A percentile compares a stretch with the other conserved stretches of the same genome.
Evolutionary conservation across 345 rosid species (phyloP).

Genomic region (Aethionema arabicum): DNA sequence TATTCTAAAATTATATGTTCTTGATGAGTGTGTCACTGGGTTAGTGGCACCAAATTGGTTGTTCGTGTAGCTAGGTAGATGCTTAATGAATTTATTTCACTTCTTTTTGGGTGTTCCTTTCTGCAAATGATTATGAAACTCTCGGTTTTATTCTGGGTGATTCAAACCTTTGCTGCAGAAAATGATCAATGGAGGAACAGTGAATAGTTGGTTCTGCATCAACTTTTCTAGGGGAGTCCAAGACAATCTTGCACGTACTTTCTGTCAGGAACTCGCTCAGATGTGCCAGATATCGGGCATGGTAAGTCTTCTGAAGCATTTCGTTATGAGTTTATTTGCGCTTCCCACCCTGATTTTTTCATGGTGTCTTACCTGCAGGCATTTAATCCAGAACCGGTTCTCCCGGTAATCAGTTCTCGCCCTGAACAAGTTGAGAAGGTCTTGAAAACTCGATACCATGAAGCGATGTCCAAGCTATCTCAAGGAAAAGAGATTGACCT

Average conservation of each 20-base stretch:
- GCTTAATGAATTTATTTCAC: background rate
- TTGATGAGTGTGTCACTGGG: background rate
- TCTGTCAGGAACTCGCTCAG: slow-evolving; percentile 89
- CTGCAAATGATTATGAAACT: slow-evolving; percentile 3
- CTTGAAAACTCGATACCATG: slow-evolving; percentile 78
- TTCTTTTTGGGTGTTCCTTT: background rate
- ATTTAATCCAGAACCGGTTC: slow-evolving; percentile 73
- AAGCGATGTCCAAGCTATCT: slow-evolving; percentile 67
- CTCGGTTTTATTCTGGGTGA: slow-evolving; percentile 4
- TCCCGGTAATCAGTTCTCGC: slow-evolving; percentile 62
- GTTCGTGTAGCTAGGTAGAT: background rate
- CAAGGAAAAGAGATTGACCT: slow-evolving; percentile 84
- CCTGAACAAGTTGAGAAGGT: slow-evolving; percentile 93
- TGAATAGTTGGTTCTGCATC: slow-evolving; percentile 85
- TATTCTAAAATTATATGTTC: slow-evolving; percentile 4
- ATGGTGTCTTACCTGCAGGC: slow-evolving; percentile 43
- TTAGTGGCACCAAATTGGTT: background rate
- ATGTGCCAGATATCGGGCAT: slow-evolving; percentile 94
- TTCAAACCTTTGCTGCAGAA: slow-evolving; percentile 49
- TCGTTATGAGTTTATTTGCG: slow-evolving; percentile 5
- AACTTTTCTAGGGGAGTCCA: slow-evolving; percentile 83
- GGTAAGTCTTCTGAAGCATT: slow-evolving; percentile 44
- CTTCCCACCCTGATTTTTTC: slow-evolving; percentile 6
- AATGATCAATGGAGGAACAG: slow-evolving; percentile 98
- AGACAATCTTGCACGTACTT: slow-evolving; percentile 67